Evolutionary conservation across 768 basidiomycete genomes (phyloP).

Genomic region (Pisolithus microcarpus): DNA sequence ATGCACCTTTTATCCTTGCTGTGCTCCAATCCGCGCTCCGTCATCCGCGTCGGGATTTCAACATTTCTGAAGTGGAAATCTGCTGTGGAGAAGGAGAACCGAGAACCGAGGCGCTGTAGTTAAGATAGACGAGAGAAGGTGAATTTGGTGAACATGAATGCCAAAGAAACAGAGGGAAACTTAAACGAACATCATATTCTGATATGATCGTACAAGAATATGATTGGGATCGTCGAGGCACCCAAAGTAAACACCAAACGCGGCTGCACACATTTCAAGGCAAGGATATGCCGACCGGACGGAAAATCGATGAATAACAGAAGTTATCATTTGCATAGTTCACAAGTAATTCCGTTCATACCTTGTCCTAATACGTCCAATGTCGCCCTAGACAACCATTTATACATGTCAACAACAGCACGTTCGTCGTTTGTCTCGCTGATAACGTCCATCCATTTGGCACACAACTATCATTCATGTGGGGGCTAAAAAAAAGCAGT

Average conservation of each 20-base stretch:
- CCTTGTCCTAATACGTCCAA: slow-evolving; percentile 65
- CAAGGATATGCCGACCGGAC: background rate
- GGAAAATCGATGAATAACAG: background rate
- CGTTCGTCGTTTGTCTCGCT: slow-evolving; percentile 21
- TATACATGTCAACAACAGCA: slow-evolving; percentile 28
- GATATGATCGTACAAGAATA: slow-evolving; percentile 48
- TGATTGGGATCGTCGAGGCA: slow-evolving; percentile 43
- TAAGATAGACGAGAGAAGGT: background rate
- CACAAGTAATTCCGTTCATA: slow-evolving; percentile 5
- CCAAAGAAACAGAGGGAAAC: background rate
- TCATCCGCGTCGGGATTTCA: slow-evolving; percentile 36
- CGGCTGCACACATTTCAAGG: slow-evolving; percentile 9
- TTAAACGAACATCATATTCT: slow-evolving; percentile 39
- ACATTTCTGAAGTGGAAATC: background rate
- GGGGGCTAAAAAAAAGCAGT: too few species aligned
- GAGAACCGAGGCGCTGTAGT: slow-evolving; percentile 39
- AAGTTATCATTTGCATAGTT: too few species aligned
- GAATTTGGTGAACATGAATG: background rate
- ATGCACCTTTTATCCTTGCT: slow-evolving; percentile 14
- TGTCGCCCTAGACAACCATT: slow-evolving; percentile 58
- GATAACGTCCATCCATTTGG: slow-evolving; percentile 36
- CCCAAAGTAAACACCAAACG: slow-evolving; percentile 48
- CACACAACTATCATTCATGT: slow-evolving; percentile 23
- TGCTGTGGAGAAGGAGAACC: slow-evolving; percentile 29
- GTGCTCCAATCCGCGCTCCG: slow-evolving; percentile 8